phyloP scores from a whole-genome alignment of 164 flowering plant genomes.

The Chimonanthus praecox region DNA sequence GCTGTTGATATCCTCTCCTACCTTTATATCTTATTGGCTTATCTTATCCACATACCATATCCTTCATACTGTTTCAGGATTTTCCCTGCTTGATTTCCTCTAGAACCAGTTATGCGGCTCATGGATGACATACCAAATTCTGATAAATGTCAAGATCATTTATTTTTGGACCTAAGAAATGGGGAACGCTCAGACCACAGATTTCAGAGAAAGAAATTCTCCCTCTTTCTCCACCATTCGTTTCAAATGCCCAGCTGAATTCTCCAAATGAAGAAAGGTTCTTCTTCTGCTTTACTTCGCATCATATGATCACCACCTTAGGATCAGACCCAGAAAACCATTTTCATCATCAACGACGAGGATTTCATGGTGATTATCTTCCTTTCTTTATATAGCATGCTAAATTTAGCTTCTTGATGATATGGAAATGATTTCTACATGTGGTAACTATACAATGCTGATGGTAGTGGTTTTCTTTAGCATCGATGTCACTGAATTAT shows the following conservation, averaged over 20 bases:
- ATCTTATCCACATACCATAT: constrained; percentile 20
- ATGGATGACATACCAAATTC: constrained; percentile 16
- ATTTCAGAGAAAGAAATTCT: constrained; percentile 7
- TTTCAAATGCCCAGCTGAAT: constrained; percentile 2
- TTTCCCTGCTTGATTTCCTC: not conserved
- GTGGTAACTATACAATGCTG: not conserved
- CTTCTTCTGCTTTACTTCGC: not conserved
- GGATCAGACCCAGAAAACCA: not conserved
- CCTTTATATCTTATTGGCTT: not conserved
- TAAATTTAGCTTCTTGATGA: not conserved
- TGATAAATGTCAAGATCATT: not conserved
- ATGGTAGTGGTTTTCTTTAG: not conserved
- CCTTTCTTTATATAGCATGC: not conserved
- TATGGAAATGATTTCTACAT: not conserved
- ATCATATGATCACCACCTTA: not conserved
- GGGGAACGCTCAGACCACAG: not conserved
- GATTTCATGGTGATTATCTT: not conserved
- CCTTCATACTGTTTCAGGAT: not conserved
- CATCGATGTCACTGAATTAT: not conserved
- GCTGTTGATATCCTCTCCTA: not conserved
- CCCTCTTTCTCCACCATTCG: not conserved
- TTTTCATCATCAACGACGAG: not conserved
- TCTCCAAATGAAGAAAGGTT: not conserved
- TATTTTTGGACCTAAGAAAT: constrained; percentile 3
- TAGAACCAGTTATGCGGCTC: not conserved